Percentiles rank a stretch among this genome's conserved stretches.
Evolutionary conservation across 2,329 filamentous ascomycete genomes (phyloP).

Genomic region (Fusarium neocosmosporiellum): DNA sequence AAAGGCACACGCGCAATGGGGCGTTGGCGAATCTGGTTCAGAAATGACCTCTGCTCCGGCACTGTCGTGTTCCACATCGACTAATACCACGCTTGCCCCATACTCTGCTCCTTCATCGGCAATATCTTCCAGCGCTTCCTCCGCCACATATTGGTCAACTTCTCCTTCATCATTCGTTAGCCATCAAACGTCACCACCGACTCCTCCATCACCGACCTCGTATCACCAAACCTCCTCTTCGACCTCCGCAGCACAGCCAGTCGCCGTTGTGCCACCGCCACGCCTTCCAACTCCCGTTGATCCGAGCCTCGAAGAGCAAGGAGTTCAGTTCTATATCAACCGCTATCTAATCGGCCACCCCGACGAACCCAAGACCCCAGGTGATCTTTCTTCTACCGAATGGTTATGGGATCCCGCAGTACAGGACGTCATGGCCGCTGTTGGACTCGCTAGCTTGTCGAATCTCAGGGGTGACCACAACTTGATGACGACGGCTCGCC

Average conservation of each 20-base stretch:
- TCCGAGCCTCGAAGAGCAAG: conserved; percentile 58
- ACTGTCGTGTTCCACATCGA: conserved; percentile 20
- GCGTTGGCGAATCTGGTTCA: conserved; percentile 42
- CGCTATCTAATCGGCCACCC: conserved; percentile 64
- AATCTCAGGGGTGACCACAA: conserved; percentile 61
- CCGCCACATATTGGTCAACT: conserved; percentile 31
- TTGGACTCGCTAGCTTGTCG: conserved; percentile 68
- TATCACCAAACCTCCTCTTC: conserved; percentile 7
- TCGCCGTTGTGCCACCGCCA: conserved; percentile 7
- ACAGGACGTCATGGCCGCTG: conserved; percentile 64
- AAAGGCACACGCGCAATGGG: conserved; percentile 67
- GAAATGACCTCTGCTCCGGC: conserved; percentile 24
- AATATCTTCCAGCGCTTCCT: conserved; percentile 31
- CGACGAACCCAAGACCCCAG: conserved; percentile 56
- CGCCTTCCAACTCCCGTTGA: conserved; percentile 48
- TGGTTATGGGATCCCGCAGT: conserved; percentile 55
- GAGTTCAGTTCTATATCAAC: conserved; percentile 63
- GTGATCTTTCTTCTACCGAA: conserved; percentile 50
- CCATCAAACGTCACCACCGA: conserved; percentile 28
- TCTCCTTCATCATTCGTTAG: conserved; percentile 28
- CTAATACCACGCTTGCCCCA: conserved; percentile 27
- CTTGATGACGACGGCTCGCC: conserved; percentile 59
- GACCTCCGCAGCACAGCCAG: neutral
- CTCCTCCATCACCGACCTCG: conserved; percentile 32
- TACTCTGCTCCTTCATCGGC: conserved; percentile 16